A percentile compares a stretch with the other conserved stretches of the same genome.
Evolutionary conservation across 1,284 basidiomycete genomes (phyloP).

Genomic region (Singerocomus inundabilis): DNA sequence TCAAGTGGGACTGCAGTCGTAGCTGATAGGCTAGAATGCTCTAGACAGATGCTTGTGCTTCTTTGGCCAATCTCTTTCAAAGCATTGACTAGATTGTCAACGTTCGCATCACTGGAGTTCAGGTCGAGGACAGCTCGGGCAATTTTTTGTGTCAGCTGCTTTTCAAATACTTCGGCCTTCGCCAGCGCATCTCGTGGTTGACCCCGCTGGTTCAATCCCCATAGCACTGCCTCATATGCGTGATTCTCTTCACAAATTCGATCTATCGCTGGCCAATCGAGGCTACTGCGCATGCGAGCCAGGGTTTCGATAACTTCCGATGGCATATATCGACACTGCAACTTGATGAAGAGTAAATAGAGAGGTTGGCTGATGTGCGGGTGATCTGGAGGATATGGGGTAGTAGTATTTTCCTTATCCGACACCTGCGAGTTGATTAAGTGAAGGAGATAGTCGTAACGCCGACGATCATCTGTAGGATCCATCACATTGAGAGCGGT

Average conservation of each 20-base stretch:
- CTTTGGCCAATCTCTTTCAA: constrained; percentile 58
- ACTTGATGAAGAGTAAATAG: constrained; percentile 64
- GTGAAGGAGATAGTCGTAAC: constrained; percentile 77
- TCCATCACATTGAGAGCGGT: constrained; percentile 50
- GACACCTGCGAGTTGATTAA: constrained; percentile 59
- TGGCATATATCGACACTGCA: constrained; percentile 75
- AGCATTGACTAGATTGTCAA: constrained; percentile 37
- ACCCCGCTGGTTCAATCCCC: constrained; percentile 73
- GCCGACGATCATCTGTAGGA: constrained; percentile 48
- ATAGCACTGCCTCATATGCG: constrained; percentile 79
- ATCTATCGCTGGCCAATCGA: constrained; percentile 62
- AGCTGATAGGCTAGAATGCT: constrained; percentile 51
- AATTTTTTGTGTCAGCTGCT: constrained; percentile 52
- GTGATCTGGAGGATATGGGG: constrained; percentile 19
- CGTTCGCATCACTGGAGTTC: constrained; percentile 25
- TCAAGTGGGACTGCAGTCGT: constrained; percentile 58
- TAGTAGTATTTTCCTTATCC: constrained; percentile 41
- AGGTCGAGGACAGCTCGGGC: constrained; percentile 36
- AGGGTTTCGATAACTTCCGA: constrained; percentile 66
- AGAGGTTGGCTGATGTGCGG: constrained; percentile 47
- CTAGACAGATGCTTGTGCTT: constrained; percentile 66
- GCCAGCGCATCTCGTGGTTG: constrained; percentile 64
- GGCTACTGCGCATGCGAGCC: constrained; percentile 42
- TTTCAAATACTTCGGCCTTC: constrained; percentile 64
- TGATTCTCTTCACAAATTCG: constrained; percentile 64